A percentile compares a stretch with the other conserved stretches of the same genome.
phyloP scores from a whole-genome alignment of 1,139 yeast genomes.

The Taphrina wiesneri region DNA sequence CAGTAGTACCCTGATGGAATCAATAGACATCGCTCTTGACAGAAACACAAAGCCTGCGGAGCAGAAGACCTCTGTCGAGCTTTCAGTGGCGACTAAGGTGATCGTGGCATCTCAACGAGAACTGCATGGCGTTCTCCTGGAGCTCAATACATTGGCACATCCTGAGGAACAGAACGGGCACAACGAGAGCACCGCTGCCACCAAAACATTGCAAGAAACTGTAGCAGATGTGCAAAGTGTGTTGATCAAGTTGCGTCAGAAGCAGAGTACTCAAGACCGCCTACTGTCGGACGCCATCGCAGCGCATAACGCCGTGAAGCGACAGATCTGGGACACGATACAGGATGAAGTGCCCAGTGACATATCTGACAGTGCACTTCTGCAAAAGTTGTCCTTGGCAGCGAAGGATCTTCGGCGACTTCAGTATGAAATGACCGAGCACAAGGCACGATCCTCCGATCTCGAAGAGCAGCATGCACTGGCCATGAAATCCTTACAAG shows the following conservation, averaged over 20 bases:
- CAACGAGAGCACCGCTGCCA: not conserved
- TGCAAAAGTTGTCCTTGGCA: not conserved
- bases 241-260: not conserved
- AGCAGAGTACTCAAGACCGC: not conserved
- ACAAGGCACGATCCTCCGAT: not conserved
- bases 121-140: not conserved
- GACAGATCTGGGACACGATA: not conserved
- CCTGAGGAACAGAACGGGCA: not conserved
- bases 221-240: not conserved
- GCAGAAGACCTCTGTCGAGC: not conserved
- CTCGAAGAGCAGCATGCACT: slow-evolving; percentile 22
- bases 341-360: slow-evolving; percentile 2
- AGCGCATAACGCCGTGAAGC: not conserved
- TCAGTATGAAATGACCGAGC: not conserved
- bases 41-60: not conserved
- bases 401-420: not conserved
- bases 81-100: not conserved
- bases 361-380: not conserved
- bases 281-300: not conserved
- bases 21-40: not conserved
- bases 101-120: not conserved
- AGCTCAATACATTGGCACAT: not conserved
- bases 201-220: not conserved
- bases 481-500: slow-evolving; percentile 28
- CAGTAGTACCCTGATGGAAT: not conserved